Conservation (phyloP, 192 early-diverging fungal genomes). For the Gaertneriomyces semiglobifer region DNA sequence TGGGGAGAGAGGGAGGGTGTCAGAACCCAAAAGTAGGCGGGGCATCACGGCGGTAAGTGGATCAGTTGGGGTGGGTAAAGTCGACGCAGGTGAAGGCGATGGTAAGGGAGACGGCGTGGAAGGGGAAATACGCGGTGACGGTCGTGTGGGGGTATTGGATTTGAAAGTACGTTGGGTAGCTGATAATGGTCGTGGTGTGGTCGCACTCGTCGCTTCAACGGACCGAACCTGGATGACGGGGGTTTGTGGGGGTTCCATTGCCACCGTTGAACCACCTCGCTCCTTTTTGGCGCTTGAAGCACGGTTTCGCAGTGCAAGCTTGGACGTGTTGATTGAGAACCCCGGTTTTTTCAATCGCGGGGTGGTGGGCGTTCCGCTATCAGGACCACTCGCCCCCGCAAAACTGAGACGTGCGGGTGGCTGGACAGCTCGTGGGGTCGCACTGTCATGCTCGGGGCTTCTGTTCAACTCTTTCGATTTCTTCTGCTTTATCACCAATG, state of each 20-base stretch:
- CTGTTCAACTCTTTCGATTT: no score
- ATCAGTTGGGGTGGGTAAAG: constrained; percentile 31
- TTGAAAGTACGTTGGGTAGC: no score
- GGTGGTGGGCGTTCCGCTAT: not conserved
- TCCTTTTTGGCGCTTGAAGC: not conserved
- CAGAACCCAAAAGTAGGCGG: constrained; percentile 62
- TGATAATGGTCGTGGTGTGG: no score
- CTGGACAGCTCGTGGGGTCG: no score
- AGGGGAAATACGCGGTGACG: constrained; percentile 1
- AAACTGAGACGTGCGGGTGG: no score
- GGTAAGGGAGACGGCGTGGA: not conserved
- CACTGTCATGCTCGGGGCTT: no score
- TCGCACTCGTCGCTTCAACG: no score
- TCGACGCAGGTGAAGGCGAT: constrained; percentile 10
- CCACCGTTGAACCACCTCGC: no score
- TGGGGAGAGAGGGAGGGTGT: constrained; percentile 48
- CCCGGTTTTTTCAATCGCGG: constrained; percentile 23
- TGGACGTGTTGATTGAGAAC: constrained; percentile 31
- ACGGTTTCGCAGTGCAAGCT: constrained; percentile 12
- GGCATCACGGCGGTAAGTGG: constrained; percentile 53
- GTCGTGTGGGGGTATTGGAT: not conserved
- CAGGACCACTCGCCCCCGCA: not conserved
- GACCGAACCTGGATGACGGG: no score
- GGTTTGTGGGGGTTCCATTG: no score
- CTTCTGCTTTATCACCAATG: no score